Evolutionary conservation across 2,329 filamentous ascomycete species (phyloP).

Genomic region (Alternaria burnsii): DNA sequence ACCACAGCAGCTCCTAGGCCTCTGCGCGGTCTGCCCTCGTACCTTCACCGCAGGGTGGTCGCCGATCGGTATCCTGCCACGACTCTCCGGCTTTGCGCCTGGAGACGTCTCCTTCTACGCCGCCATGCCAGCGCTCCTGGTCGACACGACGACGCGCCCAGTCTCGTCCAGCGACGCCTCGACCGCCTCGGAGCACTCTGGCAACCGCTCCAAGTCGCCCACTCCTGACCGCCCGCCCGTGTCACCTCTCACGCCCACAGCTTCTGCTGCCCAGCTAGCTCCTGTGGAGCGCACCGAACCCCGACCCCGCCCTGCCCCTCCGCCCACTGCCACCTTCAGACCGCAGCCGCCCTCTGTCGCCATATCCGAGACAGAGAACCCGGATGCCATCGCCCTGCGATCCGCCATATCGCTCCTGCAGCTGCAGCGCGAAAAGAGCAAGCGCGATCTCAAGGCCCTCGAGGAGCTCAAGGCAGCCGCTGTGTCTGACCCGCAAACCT

Average conservation of each 20-base stretch:
- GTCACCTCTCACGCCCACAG: constrained; percentile 53
- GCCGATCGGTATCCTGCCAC: constrained; percentile 23
- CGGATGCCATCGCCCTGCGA: constrained; percentile 86
- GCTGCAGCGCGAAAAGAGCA: constrained; percentile 80
- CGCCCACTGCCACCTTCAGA: constrained; percentile 50
- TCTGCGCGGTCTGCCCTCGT: constrained; percentile 18
- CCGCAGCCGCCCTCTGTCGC: constrained; percentile 55
- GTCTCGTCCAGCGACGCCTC: constrained; percentile 39
- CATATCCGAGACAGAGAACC: constrained; percentile 67
- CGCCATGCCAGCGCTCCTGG: constrained; percentile 51
- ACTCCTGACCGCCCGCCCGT: constrained; percentile 51
- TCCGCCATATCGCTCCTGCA: constrained; percentile 87
- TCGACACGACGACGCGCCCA: constrained; percentile 39
- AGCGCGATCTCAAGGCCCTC: constrained; percentile 76
- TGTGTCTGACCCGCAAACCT: constrained; percentile 73
- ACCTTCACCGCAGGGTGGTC: constrained; percentile 9
- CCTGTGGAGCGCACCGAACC: constrained; percentile 37
- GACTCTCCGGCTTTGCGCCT: constrained; percentile 29
- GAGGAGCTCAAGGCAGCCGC: constrained; percentile 75
- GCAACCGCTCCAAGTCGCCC: constrained; percentile 38
- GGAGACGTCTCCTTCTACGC: constrained; percentile 32
- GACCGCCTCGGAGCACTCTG: constrained; percentile 28
- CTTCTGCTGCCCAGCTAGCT: constrained; percentile 46
- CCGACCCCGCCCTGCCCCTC: constrained; percentile 37
- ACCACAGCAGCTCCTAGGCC: constrained; percentile 11